Conservation (phyloP, 1,139 yeast species). For the Kodamaea ohmeri region DNA sequence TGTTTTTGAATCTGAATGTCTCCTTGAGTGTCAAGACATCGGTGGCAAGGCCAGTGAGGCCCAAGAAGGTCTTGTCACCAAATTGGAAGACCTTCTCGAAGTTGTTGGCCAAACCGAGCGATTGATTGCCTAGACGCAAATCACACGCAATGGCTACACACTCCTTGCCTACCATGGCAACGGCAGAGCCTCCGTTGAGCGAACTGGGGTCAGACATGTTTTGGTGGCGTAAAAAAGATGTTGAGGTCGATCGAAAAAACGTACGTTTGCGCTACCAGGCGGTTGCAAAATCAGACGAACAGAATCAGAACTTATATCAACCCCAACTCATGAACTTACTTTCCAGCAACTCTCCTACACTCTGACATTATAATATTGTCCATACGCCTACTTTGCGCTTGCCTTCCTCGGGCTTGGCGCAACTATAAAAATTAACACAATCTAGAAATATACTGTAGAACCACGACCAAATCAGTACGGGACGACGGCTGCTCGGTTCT, state of each 20-base stretch:
- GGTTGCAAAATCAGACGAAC: slow-evolving; percentile 3
- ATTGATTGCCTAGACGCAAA: slow-evolving; percentile 89
- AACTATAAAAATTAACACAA: slow-evolving; percentile 9
- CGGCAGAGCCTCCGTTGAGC: slow-evolving; percentile 82
- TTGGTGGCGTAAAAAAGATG: slow-evolving; percentile 10
- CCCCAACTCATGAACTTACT: too few relatives aligned
- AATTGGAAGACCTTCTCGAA: slow-evolving; percentile 88
- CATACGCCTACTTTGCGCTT: too few relatives aligned
- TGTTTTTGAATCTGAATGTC: slow-evolving; percentile 78
- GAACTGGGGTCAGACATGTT: slow-evolving; percentile 51
- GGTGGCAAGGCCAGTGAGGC: slow-evolving; percentile 91
- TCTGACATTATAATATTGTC: too few relatives aligned
- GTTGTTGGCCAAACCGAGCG: slow-evolving; percentile 86
- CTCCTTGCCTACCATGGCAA: slow-evolving; percentile 98
- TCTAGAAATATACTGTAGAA: slow-evolving; percentile 6
- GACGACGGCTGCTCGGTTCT: background rate
- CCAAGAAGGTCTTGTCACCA: slow-evolving; percentile 79
- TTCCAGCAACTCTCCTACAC: too few relatives aligned
- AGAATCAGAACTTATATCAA: too few relatives aligned
- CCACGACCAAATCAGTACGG: background rate
- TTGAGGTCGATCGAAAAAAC: background rate
- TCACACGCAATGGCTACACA: slow-evolving; percentile 98
- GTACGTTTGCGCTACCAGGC: slow-evolving; percentile 1
- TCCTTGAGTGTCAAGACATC: slow-evolving; percentile 88
- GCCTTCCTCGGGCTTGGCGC: background rate